Conservation (phyloP, 352 stramenopile species). For the Pythium volutum region DNA sequence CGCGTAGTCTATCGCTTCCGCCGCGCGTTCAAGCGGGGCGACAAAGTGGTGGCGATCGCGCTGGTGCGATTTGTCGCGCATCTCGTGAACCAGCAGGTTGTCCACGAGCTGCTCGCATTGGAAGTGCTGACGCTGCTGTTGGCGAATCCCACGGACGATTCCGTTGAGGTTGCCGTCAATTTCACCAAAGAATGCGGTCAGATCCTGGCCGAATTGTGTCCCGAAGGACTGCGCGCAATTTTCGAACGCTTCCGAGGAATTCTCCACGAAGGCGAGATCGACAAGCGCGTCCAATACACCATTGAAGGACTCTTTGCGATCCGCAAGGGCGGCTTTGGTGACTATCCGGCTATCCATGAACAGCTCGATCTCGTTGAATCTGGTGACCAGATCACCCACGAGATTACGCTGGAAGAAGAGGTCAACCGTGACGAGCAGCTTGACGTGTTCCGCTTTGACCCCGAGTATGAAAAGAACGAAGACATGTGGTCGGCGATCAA, state of each 20-base stretch:
- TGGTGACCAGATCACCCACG: conserved; percentile 99
- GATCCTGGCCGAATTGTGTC: conserved; percentile 80
- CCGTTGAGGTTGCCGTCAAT: conserved; percentile 97
- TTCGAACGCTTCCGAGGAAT: conserved; percentile 98
- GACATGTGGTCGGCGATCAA: conserved; percentile 95
- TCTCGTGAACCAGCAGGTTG: conserved; percentile 98
- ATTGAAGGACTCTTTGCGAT: conserved; percentile 98
- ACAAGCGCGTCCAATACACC: conserved; percentile 98
- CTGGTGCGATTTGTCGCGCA: conserved; percentile 97
- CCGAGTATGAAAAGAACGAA: conserved; percentile 96
- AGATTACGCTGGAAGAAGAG: conserved; percentile 95
- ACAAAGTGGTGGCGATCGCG: conserved; percentile 95
- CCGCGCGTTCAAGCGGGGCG: conserved; percentile 93
- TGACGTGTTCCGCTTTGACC: conserved; percentile 95
- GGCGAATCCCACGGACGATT: conserved; percentile 97
- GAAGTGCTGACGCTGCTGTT: conserved; percentile 97
- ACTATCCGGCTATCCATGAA: conserved; percentile 93
- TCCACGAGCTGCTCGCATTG: conserved; percentile 96
- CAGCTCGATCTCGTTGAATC: conserved; percentile 97
- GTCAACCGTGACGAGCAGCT: conserved; percentile 95
- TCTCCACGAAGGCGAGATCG: conserved; percentile 96
- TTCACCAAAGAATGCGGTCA: conserved; percentile 97
- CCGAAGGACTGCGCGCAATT: conserved; percentile 92
- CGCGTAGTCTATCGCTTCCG: conserved; percentile 95
- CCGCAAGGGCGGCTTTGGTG: conserved; percentile 93